Evolutionary conservation across 192 early-diverging fungal species (phyloP).

Genomic region (Polychytrium aggregatum): DNA sequence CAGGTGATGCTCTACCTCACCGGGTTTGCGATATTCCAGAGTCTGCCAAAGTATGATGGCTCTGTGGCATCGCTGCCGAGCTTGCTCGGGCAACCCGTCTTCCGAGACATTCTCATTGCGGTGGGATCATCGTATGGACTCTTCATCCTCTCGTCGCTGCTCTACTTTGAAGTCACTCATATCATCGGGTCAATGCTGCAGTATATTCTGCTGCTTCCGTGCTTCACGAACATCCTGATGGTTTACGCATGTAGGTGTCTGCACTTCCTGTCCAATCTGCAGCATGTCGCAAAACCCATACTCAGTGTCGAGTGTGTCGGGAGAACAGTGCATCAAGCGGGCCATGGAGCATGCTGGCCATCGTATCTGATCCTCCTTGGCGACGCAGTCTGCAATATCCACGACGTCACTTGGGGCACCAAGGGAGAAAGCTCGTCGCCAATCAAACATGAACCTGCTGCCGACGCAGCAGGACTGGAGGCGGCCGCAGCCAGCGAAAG

Average conservation of each 20-base stretch:
- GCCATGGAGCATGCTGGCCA: too few species aligned
- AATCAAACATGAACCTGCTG: constrained; percentile 40
- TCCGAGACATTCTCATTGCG: constrained; percentile 69
- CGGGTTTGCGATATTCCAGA: constrained; percentile 39
- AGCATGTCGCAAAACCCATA: too few species aligned
- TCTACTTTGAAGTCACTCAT: constrained; percentile 82
- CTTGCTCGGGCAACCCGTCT: constrained; percentile 15
- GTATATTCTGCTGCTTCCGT: constrained; percentile 78
- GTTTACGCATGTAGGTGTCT: constrained; percentile 91
- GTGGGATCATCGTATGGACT: constrained; percentile 70
- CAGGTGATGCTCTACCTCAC: constrained; percentile 67
- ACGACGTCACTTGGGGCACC: constrained; percentile 52
- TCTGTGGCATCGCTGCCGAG: neutral
- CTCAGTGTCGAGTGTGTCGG: too few species aligned
- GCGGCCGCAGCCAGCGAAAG: constrained; percentile 49
- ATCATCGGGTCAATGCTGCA: constrained; percentile 81
- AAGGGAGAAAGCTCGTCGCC: constrained; percentile 25
- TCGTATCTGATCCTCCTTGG: too few species aligned
- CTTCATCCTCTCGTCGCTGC: constrained; percentile 66
- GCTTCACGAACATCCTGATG: constrained; percentile 84
- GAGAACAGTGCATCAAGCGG: too few species aligned
- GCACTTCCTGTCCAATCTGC: constrained; percentile 84
- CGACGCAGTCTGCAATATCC: constrained; percentile 30
- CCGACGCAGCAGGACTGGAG: constrained; percentile 58
- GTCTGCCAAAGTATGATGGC: too few species aligned